Evolutionary conservation across 2,329 filamentous ascomycete genomes (phyloP), one percentile per base, ranked within the genome.

Genomic region (Neonectria coccinea): DNA sequence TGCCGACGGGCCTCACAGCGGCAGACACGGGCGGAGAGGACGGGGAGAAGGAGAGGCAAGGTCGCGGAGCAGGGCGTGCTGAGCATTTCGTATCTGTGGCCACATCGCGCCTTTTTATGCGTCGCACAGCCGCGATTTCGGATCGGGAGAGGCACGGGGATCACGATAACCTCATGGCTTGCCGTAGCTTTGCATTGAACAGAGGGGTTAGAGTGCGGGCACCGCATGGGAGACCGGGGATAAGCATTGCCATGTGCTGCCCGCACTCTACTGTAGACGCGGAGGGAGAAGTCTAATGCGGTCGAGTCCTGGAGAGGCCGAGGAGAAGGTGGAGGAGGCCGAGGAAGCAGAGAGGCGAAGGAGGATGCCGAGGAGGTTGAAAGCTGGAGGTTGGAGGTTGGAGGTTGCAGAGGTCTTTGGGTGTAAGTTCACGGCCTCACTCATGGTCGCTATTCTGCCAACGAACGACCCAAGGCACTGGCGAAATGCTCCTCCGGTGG

Each of bases 81-180:
- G 36, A 56, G 44, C 44, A 64, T 27, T 29, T 47, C 44, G 42
- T 52, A 48, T 50, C 18, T 11, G 22, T 52, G 51, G 29, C 29
- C 18, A 25, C 41, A 48, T 25, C 14, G 18, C 45, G 33, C 33
- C 33, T 51, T 47, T 39, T 51, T 41, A 45, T 25, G 29, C 27
- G 52, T 56, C 54, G 22, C 45, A 61, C 52, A 50, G 39, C 52
- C 45, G 48, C 54, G 47, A 60, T 52, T 56, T 61, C 57, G 62
- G 41, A 42, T 56, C 47, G 52, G 41, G 45, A 56, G 33, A 48
- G 27, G 27, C 47, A 25, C 33, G 45, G 31, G 4, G 27, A 56
- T 61, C 53, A 57, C 53, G 53, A 59, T 64, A 64, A 64, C 56
- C 50, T 61, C 39, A 64, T 50, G 57, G 52, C 52, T 64, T 60